Evolutionary conservation across 345 rosid genomes (phyloP), one percentile per base, ranked within the genome.

Genomic region (Reutealis trisperma): DNA sequence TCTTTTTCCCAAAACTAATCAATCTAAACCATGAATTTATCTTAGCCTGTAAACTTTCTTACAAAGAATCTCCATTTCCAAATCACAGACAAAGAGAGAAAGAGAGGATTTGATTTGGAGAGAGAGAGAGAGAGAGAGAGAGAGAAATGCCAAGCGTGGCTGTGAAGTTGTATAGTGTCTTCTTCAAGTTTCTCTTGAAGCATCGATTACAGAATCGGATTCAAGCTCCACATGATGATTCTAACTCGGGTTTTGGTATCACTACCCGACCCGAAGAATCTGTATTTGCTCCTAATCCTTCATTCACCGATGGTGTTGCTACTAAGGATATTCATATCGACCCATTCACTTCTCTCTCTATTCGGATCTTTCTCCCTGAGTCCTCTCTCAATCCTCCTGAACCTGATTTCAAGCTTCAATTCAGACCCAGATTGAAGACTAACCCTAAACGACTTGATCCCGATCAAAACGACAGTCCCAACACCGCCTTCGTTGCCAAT

Each of bases 241-340:
- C 72, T 12, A 73, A 84, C 70, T 64, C 89, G 51, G 51, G 51
- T 0, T 92, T 87, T 47, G 93, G 93, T 13, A 77, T 85, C 18
- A 85, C 92, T 10, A 84, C 89, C 47, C 90, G 94, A n/a, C 84
- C 85, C 9, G 87, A 85, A 14, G 92, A 86, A 72, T 77, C 90
- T 61, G 81, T 83, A 30, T 70, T 87, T 45, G 77, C 89, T 15
- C 76, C 85, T 67, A 87, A 87, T 71, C 91, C 94, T 11, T 86
- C 94, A 5, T 90, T 89, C 81, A 45, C 81, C 57, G 98, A 93
- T 75, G 98, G 98, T 49, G 96, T 93, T 63, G 98, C 98, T 37
- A 93, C 98, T 55, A 93, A 92, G 85, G 99, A 96, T 76, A 92
- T 96, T 83, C 98, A 96, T 74, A 92, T 93, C 85, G 96, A 92